Conservation (phyloP, 768 basidiomycete genomes). For the Suillus subaureus region DNA sequence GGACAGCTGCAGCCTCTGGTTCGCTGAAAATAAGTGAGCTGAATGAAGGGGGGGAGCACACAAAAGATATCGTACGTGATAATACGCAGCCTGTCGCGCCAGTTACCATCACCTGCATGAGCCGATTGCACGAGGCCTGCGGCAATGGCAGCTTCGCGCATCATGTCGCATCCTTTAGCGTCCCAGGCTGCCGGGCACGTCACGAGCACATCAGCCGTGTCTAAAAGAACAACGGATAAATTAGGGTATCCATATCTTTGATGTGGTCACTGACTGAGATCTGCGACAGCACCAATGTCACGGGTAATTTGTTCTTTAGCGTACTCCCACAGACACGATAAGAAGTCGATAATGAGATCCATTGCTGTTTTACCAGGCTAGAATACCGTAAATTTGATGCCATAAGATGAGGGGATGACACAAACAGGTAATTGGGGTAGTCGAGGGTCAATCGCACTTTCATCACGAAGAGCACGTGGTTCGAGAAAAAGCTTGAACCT, state of each 20-base stretch:
- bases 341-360: constrained; percentile 83
- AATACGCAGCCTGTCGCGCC: constrained; percentile 82
- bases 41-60: constrained; percentile 1
- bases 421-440: constrained; percentile 75
- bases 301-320: constrained; percentile 85
- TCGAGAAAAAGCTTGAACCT: constrained; percentile 90
- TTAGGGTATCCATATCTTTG: constrained; percentile 1
- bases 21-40: constrained; percentile 41
- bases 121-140: constrained; percentile 80
- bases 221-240: constrained; percentile 38
- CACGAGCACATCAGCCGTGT: constrained; percentile 81
- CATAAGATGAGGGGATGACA: constrained; percentile 2
- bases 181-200: constrained; percentile 94
- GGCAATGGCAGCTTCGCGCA: constrained; percentile 81
- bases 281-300: constrained; percentile 84
- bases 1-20: constrained; percentile 88
- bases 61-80: constrained; percentile 55
- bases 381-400: constrained; percentile 15
- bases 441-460: constrained; percentile 70
- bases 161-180: constrained; percentile 79
- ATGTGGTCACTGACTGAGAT: constrained; percentile 60
- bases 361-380: constrained; percentile 76
- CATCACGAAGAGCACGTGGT: constrained; percentile 76
- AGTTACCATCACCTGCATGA: constrained; percentile 66
- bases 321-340: constrained; percentile 84